Evolutionary conservation across 495 filamentous ascomycete species (phyloP).

Genomic region (Tuber brumale): DNA sequence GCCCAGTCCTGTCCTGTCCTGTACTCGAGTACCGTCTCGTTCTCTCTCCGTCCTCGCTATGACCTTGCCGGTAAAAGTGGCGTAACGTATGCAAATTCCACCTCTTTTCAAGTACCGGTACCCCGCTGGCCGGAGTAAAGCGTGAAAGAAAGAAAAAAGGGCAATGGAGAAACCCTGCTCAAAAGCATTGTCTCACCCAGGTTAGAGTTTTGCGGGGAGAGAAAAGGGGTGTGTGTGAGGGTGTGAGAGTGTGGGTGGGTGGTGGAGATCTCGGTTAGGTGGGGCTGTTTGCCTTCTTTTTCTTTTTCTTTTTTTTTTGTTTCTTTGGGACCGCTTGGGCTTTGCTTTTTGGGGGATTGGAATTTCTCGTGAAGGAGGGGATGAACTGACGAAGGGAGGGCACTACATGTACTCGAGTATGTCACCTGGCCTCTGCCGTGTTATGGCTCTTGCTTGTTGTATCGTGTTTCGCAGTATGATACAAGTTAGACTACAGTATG

Average conservation of each 20-base stretch:
- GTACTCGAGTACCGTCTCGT: no score
- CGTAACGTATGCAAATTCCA: background rate
- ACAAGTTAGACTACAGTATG: background rate
- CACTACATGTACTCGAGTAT: no score
- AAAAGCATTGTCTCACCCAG: background rate
- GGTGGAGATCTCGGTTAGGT: conserved; percentile 2
- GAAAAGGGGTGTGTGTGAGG: background rate
- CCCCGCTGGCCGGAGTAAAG: background rate
- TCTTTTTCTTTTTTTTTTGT: background rate
- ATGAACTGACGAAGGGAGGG: background rate
- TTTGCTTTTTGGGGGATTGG: background rate
- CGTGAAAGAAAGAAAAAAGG: background rate
- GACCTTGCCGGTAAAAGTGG: background rate
- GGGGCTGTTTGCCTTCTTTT: background rate
- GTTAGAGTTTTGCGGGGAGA: conserved; percentile 2
- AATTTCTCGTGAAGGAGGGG: background rate
- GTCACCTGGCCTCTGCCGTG: no score
- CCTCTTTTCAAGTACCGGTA: no score
- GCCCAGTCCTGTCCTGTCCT: background rate
- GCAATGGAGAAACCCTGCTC: conserved; percentile 1
- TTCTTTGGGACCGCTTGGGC: background rate
- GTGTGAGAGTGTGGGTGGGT: background rate
- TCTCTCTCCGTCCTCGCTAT: background rate
- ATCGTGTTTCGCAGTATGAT: background rate
- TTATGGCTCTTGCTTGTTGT: no score